Percentiles rank a stretch among this genome's conserved stretches.
These are phyloP conservation scores for Truncatella angustata DNA, from an alignment of 2,329 filamentous ascomycete genomes.

Conservation along the genomic window DNA sequence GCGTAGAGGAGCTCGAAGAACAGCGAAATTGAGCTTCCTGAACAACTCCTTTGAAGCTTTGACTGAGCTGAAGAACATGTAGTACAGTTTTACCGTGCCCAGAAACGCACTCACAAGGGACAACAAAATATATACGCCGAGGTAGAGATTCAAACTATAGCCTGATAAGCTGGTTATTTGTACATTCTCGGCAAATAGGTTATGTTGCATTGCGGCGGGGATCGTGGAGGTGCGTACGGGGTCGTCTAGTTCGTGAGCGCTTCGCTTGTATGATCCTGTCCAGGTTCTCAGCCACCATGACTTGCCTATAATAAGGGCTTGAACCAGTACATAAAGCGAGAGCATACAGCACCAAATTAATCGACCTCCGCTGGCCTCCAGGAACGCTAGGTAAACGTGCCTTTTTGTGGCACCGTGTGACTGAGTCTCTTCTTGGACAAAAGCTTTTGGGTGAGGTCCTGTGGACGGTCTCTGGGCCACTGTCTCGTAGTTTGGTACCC, in stretches of 20 bases:
- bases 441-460: constrained; percentile 56
- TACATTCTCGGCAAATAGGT: constrained; percentile 26
- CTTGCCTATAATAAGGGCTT: constrained; percentile 54
- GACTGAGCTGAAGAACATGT: constrained; percentile 64
- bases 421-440: constrained; percentile 71
- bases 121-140: constrained; percentile 65
- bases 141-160: constrained; percentile 62
- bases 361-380: constrained; percentile 64
- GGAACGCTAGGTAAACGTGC: constrained; percentile 65
- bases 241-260: constrained; percentile 17
- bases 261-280: constrained; percentile 46
- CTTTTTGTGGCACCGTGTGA: constrained; percentile 68
- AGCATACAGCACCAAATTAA: constrained; percentile 57
- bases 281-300: constrained; percentile 66
- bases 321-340: constrained; percentile 52
- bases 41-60: constrained; percentile 69
- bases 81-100: constrained; percentile 61
- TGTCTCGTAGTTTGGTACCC: too few species aligned
- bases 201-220: constrained; percentile 37
- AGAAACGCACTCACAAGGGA: constrained; percentile 56
- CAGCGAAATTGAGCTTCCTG: constrained; percentile 60
- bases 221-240: constrained; percentile 39
- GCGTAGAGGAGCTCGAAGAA: constrained; percentile 71
- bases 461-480: constrained; percentile 52
- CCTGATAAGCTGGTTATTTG: too few species aligned